These are phyloP conservation scores for Pseudognaphalium luteoalbum DNA, from an alignment of 129 eudicot species.

Conservation along the genomic window DNA sequence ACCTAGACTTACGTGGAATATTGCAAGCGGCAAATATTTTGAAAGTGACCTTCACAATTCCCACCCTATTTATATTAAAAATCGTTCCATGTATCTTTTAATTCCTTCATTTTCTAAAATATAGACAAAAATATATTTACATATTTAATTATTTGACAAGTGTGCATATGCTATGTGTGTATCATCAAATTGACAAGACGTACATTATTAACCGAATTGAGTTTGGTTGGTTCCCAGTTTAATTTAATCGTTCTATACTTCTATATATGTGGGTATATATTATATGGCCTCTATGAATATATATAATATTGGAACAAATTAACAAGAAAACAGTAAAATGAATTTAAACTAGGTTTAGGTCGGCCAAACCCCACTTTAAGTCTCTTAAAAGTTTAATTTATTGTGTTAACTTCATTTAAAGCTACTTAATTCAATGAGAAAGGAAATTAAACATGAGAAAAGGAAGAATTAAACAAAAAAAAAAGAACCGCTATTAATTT, in stretches of 20 bases:
- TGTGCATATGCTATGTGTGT: neutral
- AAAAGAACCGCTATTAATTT: neutral
- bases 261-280: neutral
- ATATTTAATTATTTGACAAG: neutral
- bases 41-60: too few species aligned
- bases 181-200: neutral
- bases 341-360: slow-evolving; percentile 30
- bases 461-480: neutral
- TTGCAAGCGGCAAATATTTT: too few species aligned
- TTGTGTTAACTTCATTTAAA: slow-evolving; percentile 9
- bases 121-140: too few species aligned
- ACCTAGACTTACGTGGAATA: too few species aligned
- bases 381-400: slow-evolving; percentile 11
- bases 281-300: neutral
- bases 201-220: neutral
- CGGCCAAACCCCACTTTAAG: slow-evolving; percentile 33
- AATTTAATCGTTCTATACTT: neutral
- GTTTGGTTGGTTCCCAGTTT: neutral
- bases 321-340: slow-evolving; percentile 1
- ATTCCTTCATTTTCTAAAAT: too few species aligned
- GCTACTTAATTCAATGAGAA: neutral
- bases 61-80: too few species aligned
- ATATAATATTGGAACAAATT: neutral
- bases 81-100: too few species aligned
- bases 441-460: neutral